These are phyloP conservation scores for Dictyostelium intermedium DNA, from an alignment of 78 protist genomes.

Conservation along the genomic window DNA sequence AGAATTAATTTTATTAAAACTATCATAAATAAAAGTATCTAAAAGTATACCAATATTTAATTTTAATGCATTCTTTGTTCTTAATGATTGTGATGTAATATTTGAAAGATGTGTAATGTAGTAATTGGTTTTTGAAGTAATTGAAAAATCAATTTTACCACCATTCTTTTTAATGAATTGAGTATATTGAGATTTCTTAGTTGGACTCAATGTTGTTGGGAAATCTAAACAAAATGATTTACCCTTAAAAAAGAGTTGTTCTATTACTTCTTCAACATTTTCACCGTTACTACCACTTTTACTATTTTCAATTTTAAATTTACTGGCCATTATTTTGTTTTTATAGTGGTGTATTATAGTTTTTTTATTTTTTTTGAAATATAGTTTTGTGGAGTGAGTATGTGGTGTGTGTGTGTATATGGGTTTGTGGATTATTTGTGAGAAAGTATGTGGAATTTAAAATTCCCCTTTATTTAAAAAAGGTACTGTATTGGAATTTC, in stretches of 20 bases:
- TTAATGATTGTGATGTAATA: neutral
- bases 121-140: neutral
- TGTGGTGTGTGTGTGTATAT: neutral
- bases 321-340: neutral
- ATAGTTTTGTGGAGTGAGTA: neutral
- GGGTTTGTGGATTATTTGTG: neutral
- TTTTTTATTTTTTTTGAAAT: neutral
- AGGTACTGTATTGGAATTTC: neutral
- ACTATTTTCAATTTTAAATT: neutral
- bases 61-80: neutral
- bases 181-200: neutral
- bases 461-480: neutral
- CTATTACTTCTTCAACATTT: neutral
- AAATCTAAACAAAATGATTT: constrained; percentile 6
- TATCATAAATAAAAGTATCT: neutral
- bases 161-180: constrained; percentile 15
- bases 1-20: neutral
- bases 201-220: neutral
- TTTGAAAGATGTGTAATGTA: neutral
- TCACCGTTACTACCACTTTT: neutral
- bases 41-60: neutral
- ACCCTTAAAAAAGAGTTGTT: neutral
- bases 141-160: constrained; percentile 10
- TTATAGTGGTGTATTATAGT: neutral
- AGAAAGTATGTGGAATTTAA: neutral